Evolutionary conservation across 73 alveolate species (phyloP).

Genomic region (Paramecium octaurelia): DNA sequence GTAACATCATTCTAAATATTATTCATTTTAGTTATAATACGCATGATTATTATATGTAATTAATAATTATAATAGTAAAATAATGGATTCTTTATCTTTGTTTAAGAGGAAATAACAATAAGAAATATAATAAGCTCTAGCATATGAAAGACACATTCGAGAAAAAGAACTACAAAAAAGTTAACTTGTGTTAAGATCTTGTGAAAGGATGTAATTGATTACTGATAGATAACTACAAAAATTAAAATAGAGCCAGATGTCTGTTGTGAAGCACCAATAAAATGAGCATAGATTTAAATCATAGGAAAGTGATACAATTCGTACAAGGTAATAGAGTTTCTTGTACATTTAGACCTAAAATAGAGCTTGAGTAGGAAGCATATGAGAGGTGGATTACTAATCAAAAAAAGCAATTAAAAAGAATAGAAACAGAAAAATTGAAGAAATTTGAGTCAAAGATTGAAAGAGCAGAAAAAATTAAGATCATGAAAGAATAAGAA

Average conservation of each 20-base stretch:
- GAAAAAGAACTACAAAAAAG: background rate
- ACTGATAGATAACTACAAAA: background rate
- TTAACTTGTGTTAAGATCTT: background rate
- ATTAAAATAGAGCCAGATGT: background rate
- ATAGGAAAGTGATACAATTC: background rate
- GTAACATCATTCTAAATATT: background rate
- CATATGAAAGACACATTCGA: background rate
- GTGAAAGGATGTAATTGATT: background rate
- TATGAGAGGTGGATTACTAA: background rate
- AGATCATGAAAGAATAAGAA: background rate
- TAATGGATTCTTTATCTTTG: background rate
- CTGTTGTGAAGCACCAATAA: background rate
- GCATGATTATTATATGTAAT: background rate
- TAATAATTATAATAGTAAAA: background rate
- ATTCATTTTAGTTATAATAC: too few relatives aligned
- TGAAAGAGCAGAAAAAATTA: background rate
- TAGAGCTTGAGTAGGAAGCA: background rate
- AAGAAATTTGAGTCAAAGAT: background rate
- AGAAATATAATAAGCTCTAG: background rate
- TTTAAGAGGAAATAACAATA: background rate
- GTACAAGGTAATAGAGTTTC: background rate
- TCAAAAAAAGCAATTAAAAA: background rate
- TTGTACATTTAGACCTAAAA: background rate
- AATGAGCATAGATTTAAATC: background rate
- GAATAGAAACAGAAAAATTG: background rate